Base-by-base conservation (phyloP, 2,329 filamentous ascomycete species). In the Fragosphaeria purpurea region DNA sequence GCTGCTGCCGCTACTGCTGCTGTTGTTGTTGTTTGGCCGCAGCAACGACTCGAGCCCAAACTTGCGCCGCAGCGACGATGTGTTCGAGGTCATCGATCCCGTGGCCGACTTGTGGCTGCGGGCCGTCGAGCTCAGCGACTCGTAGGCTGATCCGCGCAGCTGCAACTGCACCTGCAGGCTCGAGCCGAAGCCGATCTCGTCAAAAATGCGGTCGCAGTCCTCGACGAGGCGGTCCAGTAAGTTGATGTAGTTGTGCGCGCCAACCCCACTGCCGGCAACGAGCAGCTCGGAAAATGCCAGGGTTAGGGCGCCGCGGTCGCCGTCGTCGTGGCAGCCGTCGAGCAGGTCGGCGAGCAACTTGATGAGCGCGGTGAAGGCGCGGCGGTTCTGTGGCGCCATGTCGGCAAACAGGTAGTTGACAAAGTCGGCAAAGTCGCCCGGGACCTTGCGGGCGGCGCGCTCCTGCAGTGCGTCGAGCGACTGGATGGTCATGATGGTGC, bases 271-370 rank as follows among this genome's bases (percentile, higher is more conserved):
- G 52, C 89, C 84, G 5, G 82, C 78, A 2, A 93, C 85, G 6
- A 97, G 71, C 47, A 96, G 74, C 63, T 96, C 89, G 0, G 89
- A 84, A 70, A 97, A 96, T 1, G 88, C 86, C 43, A 88, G 80
- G 0, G 89, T 96, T 58, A 97, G 69, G 30, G 88, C 86, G 46
- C 91, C 91, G 45, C 90, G 79, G 63, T 96, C 91, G 35, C 88
- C 86, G 62, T 96, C 91, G 60, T 95, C 95, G 47, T 84, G 84
- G 57, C 89, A 95, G 3, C 88, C 89, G 56, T 95, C 89, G 6
- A 96, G 77, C 34, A 97, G 72, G 61, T 95, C 88, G 1, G 88
- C 86, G 31, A 97, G 74, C 35, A 97, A 75, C 60, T 88, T 91
- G 61, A 96, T 83, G 47, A 95, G 78, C 1, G 85, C 81, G 39